A percentile compares a stretch with the other conserved stretches of the same genome.
These are phyloP conservation scores for Didymella sp. DNA, from an alignment of 2,329 filamentous ascomycete genomes.

Conservation along the genomic window DNA sequence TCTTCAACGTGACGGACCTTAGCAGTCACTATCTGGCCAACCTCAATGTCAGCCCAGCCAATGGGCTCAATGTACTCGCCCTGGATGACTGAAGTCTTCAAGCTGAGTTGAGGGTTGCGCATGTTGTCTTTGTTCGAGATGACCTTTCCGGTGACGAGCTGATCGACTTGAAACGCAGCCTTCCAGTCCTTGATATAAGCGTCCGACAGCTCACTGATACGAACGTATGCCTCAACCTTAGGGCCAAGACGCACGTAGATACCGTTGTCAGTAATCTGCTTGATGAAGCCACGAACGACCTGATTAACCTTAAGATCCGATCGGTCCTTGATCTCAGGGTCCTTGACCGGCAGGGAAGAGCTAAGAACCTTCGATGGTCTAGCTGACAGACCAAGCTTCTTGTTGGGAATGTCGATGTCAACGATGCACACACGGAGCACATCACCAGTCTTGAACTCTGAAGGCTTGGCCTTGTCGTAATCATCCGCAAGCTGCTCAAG, in stretches of 20 bases:
- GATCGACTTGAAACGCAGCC: slow-evolving; percentile 82
- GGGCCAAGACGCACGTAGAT: slow-evolving; percentile 86
- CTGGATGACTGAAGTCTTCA: slow-evolving; percentile 85
- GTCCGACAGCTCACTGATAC: slow-evolving; percentile 88
- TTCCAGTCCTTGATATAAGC: slow-evolving; percentile 96
- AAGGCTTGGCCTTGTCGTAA: slow-evolving; percentile 79
- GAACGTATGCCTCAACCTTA: slow-evolving; percentile 80
- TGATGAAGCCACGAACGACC: slow-evolving; percentile 88
- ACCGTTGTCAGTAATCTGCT: slow-evolving; percentile 86
- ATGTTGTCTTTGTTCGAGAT: slow-evolving; percentile 71
- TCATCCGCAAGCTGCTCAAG: slow-evolving; percentile 86
- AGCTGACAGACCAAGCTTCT: slow-evolving; percentile 80
- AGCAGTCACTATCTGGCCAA: slow-evolving; percentile 83
- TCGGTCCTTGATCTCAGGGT: slow-evolving; percentile 76
- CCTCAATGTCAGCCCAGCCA: slow-evolving; percentile 77
- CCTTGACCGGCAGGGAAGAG: slow-evolving; percentile 79
- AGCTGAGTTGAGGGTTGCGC: slow-evolving; percentile 80
- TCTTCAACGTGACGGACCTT: slow-evolving; percentile 93
- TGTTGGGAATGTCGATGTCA: slow-evolving; percentile 81
- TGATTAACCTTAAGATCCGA: slow-evolving; percentile 78
- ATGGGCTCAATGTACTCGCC: slow-evolving; percentile 76
- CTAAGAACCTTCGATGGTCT: slow-evolving; percentile 89
- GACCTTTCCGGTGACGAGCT: slow-evolving; percentile 88
- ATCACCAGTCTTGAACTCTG: slow-evolving; percentile 80
- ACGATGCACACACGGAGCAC: slow-evolving; percentile 87